Percentiles rank a stretch among this genome's conserved stretches.
Evolutionary conservation across 768 basidiomycete genomes (phyloP).

Genomic region (Erythrobasidium yunnanense): DNA sequence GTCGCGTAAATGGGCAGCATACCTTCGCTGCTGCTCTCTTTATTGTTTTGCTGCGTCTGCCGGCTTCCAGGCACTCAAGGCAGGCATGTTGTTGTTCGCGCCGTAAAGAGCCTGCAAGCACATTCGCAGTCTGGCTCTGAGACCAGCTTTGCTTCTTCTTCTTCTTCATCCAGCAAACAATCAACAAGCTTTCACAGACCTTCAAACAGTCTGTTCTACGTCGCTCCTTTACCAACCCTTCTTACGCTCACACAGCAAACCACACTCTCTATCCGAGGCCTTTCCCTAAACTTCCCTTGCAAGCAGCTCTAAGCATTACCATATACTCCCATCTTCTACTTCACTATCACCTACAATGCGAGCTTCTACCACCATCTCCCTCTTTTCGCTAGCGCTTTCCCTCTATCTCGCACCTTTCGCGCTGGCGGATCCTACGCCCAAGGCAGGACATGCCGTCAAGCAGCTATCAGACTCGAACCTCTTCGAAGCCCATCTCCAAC

Average conservation of each 20-base stretch:
- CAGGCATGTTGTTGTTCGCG: too few relatives aligned
- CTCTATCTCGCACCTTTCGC: constrained; percentile 16
- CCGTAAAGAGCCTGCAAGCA: too few relatives aligned
- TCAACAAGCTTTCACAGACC: background rate
- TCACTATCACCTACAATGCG: background rate
- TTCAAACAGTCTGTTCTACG: background rate
- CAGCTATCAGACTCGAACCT: constrained; percentile 23
- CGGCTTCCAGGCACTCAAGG: too few relatives aligned
- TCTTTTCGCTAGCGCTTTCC: constrained; percentile 16
- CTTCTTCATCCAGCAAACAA: background rate
- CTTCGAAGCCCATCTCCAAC: constrained; percentile 20
- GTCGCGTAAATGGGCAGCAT: too few relatives aligned
- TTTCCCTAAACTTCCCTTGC: background rate
- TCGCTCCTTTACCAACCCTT: background rate
- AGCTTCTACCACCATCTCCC: background rate
- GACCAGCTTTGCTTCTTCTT: background rate
- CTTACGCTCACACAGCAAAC: constrained; percentile 24
- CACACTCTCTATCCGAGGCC: constrained; percentile 10
- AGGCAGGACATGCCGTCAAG: background rate
- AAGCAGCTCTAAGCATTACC: background rate
- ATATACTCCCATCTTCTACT: background rate
- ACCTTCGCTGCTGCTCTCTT: too few relatives aligned
- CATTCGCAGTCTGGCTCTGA: too few relatives aligned
- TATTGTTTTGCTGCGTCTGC: too few relatives aligned
- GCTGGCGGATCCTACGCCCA: background rate